A percentile compares a stretch with the other conserved stretches of the same genome.
Conservation (phyloP, 306 rosid species). For the Corylus heterophylla region DNA sequence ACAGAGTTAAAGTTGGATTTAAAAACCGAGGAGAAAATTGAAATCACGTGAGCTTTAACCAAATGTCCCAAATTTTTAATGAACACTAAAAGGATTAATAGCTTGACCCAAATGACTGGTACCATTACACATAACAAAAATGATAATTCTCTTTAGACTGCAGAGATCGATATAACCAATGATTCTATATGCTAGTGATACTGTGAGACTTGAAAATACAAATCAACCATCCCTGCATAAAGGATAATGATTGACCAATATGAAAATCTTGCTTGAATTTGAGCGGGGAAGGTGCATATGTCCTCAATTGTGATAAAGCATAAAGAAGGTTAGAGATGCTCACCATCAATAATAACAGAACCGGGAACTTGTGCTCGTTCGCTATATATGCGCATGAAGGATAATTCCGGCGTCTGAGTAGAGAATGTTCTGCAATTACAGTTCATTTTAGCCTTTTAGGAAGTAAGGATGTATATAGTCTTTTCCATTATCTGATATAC, state of each 20-base stretch:
- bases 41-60: too few species aligned
- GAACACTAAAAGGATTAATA: background rate
- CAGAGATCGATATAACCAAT: background rate
- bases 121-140: background rate
- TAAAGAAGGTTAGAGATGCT: slow-evolving; percentile 9
- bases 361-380: slow-evolving; percentile 68
- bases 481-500: background rate
- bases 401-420: slow-evolving; percentile 41
- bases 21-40: too few species aligned
- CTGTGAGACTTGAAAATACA: too few species aligned
- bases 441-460: background rate
- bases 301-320: background rate
- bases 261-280: too few species aligned
- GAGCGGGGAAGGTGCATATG: background rate
- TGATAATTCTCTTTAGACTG: background rate
- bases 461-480: background rate
- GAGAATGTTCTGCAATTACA: slow-evolving; percentile 47
- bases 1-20: too few species aligned
- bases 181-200: background rate
- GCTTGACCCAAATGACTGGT: background rate
- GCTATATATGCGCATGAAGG: slow-evolving; percentile 61
- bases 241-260: too few species aligned
- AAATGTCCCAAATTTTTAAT: background rate
- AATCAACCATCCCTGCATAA: too few species aligned
- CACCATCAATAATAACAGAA: slow-evolving; percentile 81